Base-by-base conservation (phyloP, 225 moss, liverwort and hornwort species). In the Ulota crispa region DNA sequence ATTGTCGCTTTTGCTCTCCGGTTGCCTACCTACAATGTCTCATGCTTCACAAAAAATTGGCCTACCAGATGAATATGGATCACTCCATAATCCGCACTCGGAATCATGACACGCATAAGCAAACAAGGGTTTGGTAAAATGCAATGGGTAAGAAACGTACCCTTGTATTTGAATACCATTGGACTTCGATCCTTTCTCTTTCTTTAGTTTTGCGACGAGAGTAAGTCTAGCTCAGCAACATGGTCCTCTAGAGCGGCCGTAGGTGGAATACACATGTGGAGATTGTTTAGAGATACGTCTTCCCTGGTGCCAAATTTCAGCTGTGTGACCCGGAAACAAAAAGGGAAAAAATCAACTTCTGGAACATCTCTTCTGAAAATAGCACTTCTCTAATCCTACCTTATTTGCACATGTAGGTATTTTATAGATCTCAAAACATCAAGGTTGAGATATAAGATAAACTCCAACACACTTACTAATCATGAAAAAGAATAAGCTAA, bases 241-340 rank as follows among this genome's bases (percentile, higher is more conserved):
- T 84, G 85, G 64, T 82, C 82, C 52, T 92, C 93, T 50, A 77
- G 81, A 8, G 91, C 91, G 80, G 94, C 96, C 94, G 94, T 93
- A 54, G 66, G 86, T 93, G 88, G 26, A 13, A 82, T 30, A 28
- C 39, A 70, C 54, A 70, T 3, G 72, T 12, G 26, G 28, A 56
- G 43, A 0, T 37, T 28, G 36, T 76, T 83, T 72, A 94, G 83
- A 85, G 47, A 18, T 50, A 63, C 4, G 5, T 3, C 10, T 23
- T 10, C 9, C 18, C n/a, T 2, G 28, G 27, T 53, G 31, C 26
- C 0, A 15, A 16, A 64, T 12, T 27, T 31, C 7, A n/a, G 15
- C 70, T 62, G 56, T 23, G 27, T 43, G 26, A 3, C 43, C 32
- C 76, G 31, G 4, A 69, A 75, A 24, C 56, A 21, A 47, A 3